Evolutionary conservation across 495 filamentous ascomycete species (phyloP), one percentile per base, ranked within the genome.

Genomic region (Xylaria grammica): DNA sequence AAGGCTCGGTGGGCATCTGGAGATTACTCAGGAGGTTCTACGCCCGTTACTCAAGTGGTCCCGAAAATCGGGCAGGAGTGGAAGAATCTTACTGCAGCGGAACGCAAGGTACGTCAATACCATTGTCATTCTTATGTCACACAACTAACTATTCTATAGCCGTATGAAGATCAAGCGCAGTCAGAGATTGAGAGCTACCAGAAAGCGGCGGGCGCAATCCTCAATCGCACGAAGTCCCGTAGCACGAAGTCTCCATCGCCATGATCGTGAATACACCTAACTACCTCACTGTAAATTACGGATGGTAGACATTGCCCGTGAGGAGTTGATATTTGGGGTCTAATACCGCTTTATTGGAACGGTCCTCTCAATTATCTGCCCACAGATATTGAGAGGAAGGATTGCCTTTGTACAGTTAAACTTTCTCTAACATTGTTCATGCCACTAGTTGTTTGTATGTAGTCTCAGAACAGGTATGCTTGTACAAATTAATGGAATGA

Each of bases 21-120:
- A 17, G 88, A 88, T 8, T 55, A 22, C 38, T 3, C 48, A 32
- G 77, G 74, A 36, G 77, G 73, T 36, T 65, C 74, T 30, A 70
- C 79, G 24, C 0, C 38, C 0, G 0, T 75, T 0, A 1, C 8
- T 1, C 84, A 86, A 0, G 63, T 57, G 0, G 1, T 22, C 10
- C 0, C 1, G 15, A 63, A 5, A 22, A 32, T 63, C 38, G 26
- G 1, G 32, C 13, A 0, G 15, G 50, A 55, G 67, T 94, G 87
- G 88, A 69, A 80, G 60, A 9, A 30, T 80, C 65, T 84, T 75
- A 48, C 79, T 73, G 52, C 60, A 38, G 26, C 84, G 81, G 78
- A 91, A 85, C 74, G 73, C 48, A 54, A 74, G 61, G 79, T 82
- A 79, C 58, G 76, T 67, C n/a, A 22, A 42, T 17, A 3, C 8